Conservation (phyloP, 768 basidiomycete species). For the Leccinum subtestaceum region DNA sequence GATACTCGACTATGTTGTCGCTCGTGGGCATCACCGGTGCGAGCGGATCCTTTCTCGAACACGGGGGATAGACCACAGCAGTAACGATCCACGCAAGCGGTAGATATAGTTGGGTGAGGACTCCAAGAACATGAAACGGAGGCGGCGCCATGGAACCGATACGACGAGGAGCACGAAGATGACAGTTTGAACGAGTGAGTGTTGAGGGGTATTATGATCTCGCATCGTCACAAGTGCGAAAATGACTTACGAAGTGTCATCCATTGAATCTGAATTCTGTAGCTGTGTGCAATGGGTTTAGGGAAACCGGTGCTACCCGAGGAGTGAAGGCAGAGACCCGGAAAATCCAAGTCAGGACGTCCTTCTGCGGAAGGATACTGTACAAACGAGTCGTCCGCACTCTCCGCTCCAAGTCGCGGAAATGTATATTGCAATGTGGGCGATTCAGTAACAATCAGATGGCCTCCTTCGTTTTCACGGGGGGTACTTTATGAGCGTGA, state of each 20-base stretch:
- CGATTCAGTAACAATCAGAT: neutral
- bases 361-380: conserved; percentile 1
- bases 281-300: conserved; percentile 41
- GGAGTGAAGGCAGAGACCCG: conserved; percentile 45
- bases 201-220: too few species aligned
- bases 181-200: too few species aligned
- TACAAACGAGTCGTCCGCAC: neutral
- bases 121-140: conserved; percentile 27
- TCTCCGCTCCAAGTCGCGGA: neutral
- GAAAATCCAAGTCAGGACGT: conserved; percentile 10
- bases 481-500: conserved; percentile 13
- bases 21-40: conserved; percentile 38
- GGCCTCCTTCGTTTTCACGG: neutral
- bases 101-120: conserved; percentile 12
- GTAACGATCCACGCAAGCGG: conserved; percentile 17
- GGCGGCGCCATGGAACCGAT: conserved; percentile 25
- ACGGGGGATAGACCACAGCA: conserved; percentile 29
- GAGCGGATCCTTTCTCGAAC: conserved; percentile 11
- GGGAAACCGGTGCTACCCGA: conserved; percentile 51
- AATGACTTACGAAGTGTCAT: conserved; percentile 31
- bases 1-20: conserved; percentile 38
- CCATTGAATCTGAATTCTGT: conserved; percentile 36
- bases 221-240: too few species aligned
- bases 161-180: conserved; percentile 13
- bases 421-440: conserved; percentile 27